phyloP scores from a whole-genome alignment of 140 eudicot species.

The Bidens hawaiensis region DNA sequence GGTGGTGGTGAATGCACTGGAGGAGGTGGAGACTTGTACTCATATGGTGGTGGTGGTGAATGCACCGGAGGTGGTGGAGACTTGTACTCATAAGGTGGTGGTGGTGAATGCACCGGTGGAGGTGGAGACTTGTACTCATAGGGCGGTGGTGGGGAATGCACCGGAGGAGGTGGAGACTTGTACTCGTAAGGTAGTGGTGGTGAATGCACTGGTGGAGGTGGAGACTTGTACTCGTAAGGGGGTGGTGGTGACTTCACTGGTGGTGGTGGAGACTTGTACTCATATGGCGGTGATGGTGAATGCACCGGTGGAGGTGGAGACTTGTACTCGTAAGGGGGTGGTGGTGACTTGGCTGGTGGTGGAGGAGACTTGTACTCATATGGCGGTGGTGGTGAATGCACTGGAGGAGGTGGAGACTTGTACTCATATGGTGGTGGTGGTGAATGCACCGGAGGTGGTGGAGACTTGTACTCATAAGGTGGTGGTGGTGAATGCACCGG shows the following conservation, averaged over 20 bases:
- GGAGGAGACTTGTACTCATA: slow-evolving; percentile 40
- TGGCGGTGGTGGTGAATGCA: slow-evolving; percentile 37
- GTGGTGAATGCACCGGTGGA: slow-evolving; percentile 30
- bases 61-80: slow-evolving; percentile 33
- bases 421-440: slow-evolving; percentile 56
- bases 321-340: slow-evolving; percentile 34
- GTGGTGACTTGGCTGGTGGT: slow-evolving; percentile 34
- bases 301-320: slow-evolving; percentile 40
- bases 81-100: slow-evolving; percentile 28
- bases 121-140: slow-evolving; percentile 30
- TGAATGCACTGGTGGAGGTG: slow-evolving; percentile 28
- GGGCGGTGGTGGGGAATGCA: slow-evolving; percentile 30
- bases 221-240: slow-evolving; percentile 24
- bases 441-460: slow-evolving; percentile 30
- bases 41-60: slow-evolving; percentile 36
- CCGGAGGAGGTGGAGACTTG: slow-evolving; percentile 31
- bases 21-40: slow-evolving; percentile 33
- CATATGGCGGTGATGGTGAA: slow-evolving; percentile 30
- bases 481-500: slow-evolving; percentile 28
- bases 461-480: slow-evolving; percentile 33
- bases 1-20: slow-evolving; percentile 43
- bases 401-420: slow-evolving; percentile 47
- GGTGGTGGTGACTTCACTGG: slow-evolving; percentile 27
- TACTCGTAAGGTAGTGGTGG: slow-evolving; percentile 40
- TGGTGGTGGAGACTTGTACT: slow-evolving; percentile 35